Percentiles rank a stretch among this genome's conserved stretches.
Evolutionary conservation across 148 eudicot species (phyloP).

Genomic region (Silene latifolia): DNA sequence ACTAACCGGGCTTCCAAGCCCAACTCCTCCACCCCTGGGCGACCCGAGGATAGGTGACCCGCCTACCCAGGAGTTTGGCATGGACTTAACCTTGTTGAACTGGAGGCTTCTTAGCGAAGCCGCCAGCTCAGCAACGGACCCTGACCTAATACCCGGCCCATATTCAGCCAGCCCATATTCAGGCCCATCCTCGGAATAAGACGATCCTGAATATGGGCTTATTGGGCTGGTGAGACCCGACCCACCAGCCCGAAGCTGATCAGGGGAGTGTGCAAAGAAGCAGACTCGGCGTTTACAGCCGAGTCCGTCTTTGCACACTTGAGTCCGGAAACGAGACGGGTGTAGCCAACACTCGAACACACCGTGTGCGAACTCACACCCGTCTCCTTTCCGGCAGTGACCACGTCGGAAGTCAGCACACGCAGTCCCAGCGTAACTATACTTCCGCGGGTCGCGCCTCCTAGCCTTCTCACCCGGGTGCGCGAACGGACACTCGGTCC

Average conservation of each 20-base stretch:
- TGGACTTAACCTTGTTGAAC: conserved; percentile 51
- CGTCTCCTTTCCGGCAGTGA: conserved; percentile 57
- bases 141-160: not conserved
- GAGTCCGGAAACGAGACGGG: conserved; percentile 72
- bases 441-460: conserved; percentile 62
- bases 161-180: conserved; percentile 15
- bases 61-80: conserved; percentile 36
- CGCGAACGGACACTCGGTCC: conserved; percentile 86
- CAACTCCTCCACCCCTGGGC: not conserved
- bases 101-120: conserved; percentile 54
- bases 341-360: conserved; percentile 91
- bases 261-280: conserved; percentile 76
- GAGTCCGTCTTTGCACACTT: conserved; percentile 71
- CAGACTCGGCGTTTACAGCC: conserved; percentile 60
- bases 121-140: conserved; percentile 39
- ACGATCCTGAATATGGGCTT: conserved; percentile 18
- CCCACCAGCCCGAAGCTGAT: conserved; percentile 46
- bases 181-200: conserved; percentile 26
- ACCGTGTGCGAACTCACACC: conserved; percentile 73
- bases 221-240: conserved; percentile 37
- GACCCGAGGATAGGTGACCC: conserved; percentile 29
- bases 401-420: conserved; percentile 73
- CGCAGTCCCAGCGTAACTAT: conserved; percentile 57
- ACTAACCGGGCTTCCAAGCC: conserved; percentile 16
- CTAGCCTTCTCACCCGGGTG: conserved; percentile 90